Percentiles rank a stretch among this genome's conserved stretches.
These are phyloP conservation scores for Akanthomyces muscarius DNA, from an alignment of 2,329 filamentous ascomycete species.

Conservation along the genomic window DNA sequence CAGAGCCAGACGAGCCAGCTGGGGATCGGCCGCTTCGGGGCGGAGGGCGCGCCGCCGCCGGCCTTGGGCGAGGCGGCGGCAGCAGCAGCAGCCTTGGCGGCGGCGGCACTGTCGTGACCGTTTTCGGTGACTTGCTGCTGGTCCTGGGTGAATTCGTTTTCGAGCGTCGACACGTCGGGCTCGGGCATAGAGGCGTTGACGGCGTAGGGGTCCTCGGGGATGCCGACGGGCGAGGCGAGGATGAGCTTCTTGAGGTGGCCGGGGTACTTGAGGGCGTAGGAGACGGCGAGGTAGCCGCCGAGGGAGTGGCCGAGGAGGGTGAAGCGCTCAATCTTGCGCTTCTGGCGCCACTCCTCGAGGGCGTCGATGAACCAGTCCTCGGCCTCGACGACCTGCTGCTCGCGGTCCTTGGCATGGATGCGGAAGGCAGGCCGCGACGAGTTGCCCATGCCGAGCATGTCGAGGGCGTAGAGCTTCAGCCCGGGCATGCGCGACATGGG, in stretches of 20 bases:
- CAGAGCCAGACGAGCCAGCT: conserved; percentile 90
- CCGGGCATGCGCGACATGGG: conserved; percentile 71
- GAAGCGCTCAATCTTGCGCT: conserved; percentile 86
- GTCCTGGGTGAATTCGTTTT: conserved; percentile 76
- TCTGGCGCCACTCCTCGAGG: conserved; percentile 89
- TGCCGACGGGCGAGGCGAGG: conserved; percentile 86
- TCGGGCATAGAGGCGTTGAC: conserved; percentile 77
- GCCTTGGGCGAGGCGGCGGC: conserved; percentile 30
- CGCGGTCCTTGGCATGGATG: conserved; percentile 75
- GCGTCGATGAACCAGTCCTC: conserved; percentile 96
- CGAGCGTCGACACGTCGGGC: conserved; percentile 66
- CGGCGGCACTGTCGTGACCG: conserved; percentile 27
- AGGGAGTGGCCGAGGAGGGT: conserved; percentile 90
- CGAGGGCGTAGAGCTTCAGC: conserved; percentile 90
- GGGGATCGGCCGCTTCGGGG: conserved; percentile 58
- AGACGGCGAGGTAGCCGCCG: conserved; percentile 90
- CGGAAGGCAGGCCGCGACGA: conserved; percentile 80
- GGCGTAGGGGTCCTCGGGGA: conserved; percentile 91
- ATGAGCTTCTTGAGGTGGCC: conserved; percentile 94
- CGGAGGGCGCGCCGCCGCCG: conserved; percentile 24
- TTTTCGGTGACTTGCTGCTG: conserved; percentile 50
- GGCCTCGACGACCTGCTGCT: conserved; percentile 79
- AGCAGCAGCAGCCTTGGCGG: conserved; percentile 23
- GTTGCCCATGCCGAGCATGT: conserved; percentile 92
- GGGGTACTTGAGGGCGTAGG: conserved; percentile 94